Evolutionary conservation across 371 early-diverging fungal genomes (phyloP), one percentile per base, ranked within the genome.

Genomic region (Rhizopus delemar): DNA sequence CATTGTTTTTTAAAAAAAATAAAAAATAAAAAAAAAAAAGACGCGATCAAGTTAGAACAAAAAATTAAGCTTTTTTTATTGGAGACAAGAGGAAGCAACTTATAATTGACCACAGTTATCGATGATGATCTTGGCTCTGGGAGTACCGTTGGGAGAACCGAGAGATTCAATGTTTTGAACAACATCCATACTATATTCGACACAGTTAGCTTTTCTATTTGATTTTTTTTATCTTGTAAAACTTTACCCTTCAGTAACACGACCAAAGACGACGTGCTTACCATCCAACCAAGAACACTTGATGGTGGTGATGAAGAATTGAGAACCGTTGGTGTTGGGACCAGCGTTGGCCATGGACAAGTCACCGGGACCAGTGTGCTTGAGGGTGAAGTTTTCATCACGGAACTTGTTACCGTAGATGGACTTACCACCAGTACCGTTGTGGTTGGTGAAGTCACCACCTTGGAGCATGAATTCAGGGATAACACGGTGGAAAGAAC

Each of bases 191-290:
- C 65, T 65, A 65, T n/a, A 55, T 28, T 38, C 2, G 32, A 41
- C 34, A 29, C 59, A 55, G 22, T 45, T n/a, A 59, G 4, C 7
- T 12, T 28, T 35, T 43, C 29, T 29, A 15, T 33, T n/a, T 31
- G 29, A 45, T 22, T 15, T 36, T 36, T 36, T 36, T 36, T 36
- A 8, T 36, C 38, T 6, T 11, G 15, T n/a, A 3, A 41, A n/a
- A 33, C 57, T 74, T 83, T 82, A 54, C 90, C 80, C 95, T 66
- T 91, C 86, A 53, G 80, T 71, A 29, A 99, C 99, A 41, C 74
- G 45, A 55, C 99, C 99, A 77, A 99, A 99, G 41, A 99, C 99
- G 60, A 96, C 96, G 87, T 99, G 99, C 86, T 95, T 96, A 67
- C 94, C 94, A 81, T 99, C 97, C 66, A 99, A 90, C 98, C 98